Evolutionary conservation across 169 alveolate genomes (phyloP).

Genomic region (Sarcocystis neurona): DNA sequence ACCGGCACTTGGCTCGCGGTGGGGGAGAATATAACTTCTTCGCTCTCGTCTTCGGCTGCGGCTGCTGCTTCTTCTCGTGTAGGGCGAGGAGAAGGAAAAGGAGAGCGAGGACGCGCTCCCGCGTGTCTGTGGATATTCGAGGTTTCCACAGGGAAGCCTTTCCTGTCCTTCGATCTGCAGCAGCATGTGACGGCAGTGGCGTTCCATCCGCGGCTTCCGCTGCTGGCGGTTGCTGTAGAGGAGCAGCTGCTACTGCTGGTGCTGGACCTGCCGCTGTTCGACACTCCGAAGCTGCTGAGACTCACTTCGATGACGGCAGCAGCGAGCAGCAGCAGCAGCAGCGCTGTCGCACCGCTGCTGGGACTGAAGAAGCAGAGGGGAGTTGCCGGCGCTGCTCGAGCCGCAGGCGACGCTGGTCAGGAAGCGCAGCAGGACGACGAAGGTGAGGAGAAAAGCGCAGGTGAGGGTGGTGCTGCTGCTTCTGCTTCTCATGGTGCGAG

Average conservation of each 20-base stretch:
- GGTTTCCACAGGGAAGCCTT: conserved; percentile 24
- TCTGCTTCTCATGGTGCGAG: too few relatives aligned
- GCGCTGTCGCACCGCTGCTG: too few relatives aligned
- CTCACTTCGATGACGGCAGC: background rate
- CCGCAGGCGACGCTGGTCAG: too few relatives aligned
- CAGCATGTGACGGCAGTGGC: conserved; percentile 34
- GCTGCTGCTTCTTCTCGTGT: too few relatives aligned
- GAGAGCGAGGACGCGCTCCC: background rate
- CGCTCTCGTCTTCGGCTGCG: too few relatives aligned
- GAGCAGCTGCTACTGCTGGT: conserved; percentile 42
- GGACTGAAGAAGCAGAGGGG: too few relatives aligned
- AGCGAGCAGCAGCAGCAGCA: background rate
- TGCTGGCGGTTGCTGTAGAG: conserved; percentile 52
- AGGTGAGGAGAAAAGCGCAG: too few relatives aligned
- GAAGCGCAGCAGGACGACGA: too few relatives aligned
- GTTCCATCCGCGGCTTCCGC: conserved; percentile 51
- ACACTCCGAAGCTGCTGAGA: background rate
- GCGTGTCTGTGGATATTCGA: conserved; percentile 15
- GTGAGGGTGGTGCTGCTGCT: too few relatives aligned
- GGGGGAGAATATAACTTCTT: conserved; percentile 37
- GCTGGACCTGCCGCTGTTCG: conserved; percentile 43
- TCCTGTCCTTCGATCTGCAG: background rate
- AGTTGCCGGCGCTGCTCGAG: too few relatives aligned
- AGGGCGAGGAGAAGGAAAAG: background rate
- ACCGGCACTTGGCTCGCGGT: conserved; percentile 49